Evolutionary conservation across 2,329 filamentous ascomycete genomes (phyloP).

Genomic region (Sodiomyces alkalinus): DNA sequence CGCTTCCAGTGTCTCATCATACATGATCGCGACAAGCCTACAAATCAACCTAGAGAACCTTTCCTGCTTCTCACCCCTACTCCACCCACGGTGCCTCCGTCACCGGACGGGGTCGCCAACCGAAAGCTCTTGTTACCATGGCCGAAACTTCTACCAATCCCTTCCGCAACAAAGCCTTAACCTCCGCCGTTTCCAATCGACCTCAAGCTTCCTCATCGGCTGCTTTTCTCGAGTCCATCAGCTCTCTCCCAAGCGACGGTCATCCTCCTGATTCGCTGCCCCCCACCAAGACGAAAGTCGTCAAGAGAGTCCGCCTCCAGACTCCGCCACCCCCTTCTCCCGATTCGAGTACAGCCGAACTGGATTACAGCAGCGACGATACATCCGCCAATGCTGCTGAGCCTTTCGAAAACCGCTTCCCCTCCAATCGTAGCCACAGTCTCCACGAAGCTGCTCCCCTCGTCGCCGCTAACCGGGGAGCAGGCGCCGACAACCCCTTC

Average conservation of each 20-base stretch:
- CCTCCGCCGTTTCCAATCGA: constrained; percentile 3
- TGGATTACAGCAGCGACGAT: constrained; percentile 12
- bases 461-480: constrained; percentile 9
- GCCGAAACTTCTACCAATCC: constrained; percentile 31
- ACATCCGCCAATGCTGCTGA: constrained; percentile 14
- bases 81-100: no score
- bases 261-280: constrained; percentile 8
- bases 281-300: constrained; percentile 29
- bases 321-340: constrained; percentile 41
- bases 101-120: no score
- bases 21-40: no score
- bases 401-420: constrained; percentile 5
- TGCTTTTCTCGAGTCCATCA: constrained; percentile 14
- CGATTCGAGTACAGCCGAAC: constrained; percentile 14
- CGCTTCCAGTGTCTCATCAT: no score
- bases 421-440: constrained; percentile 5
- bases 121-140: no score
- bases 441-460: constrained; percentile 6
- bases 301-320: constrained; percentile 53
- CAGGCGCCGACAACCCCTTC: constrained; percentile 36
- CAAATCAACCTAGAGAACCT: no score
- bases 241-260: constrained; percentile 10
- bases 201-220: constrained; percentile 11
- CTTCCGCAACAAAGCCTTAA: constrained; percentile 29
- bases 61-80: no score